phyloP scores from a whole-genome alignment of 805 yeast species.

The Metschnikowia continentalis region DNA sequence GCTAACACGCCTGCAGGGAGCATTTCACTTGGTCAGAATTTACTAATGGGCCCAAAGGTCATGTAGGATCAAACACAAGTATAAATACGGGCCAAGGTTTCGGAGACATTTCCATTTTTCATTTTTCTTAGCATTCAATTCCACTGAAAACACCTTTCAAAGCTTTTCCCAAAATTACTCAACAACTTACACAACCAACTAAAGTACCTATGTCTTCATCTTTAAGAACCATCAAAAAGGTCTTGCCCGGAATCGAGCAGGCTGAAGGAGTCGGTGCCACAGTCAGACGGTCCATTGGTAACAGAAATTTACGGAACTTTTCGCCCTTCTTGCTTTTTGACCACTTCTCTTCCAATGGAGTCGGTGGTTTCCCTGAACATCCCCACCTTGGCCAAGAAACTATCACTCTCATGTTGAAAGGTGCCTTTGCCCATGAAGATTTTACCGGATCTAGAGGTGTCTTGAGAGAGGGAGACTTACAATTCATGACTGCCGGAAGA shows the following conservation, averaged over 20 bases:
- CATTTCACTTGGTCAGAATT: neutral
- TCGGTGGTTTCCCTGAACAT: constrained; percentile 79
- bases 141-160: neutral
- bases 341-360: constrained; percentile 63
- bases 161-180: neutral
- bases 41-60: neutral
- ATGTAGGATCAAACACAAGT: neutral
- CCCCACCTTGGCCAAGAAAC: constrained; percentile 85
- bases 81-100: neutral
- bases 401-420: constrained; percentile 62
- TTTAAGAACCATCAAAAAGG: constrained; percentile 29
- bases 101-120: neutral
- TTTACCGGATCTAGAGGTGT: constrained; percentile 82
- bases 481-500: constrained; percentile 90
- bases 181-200: neutral
- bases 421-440: constrained; percentile 76
- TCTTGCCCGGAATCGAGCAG: constrained; percentile 56
- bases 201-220: constrained; percentile 13
- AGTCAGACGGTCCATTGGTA: constrained; percentile 79
- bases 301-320: constrained; percentile 62
- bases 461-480: constrained; percentile 76
- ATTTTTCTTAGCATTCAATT: neutral
- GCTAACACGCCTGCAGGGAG: neutral
- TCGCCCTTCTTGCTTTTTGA: constrained; percentile 81
- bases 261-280: constrained; percentile 87